Conservation (phyloP, 1,139 yeast genomes). For the Candida tetrigidarum region DNA sequence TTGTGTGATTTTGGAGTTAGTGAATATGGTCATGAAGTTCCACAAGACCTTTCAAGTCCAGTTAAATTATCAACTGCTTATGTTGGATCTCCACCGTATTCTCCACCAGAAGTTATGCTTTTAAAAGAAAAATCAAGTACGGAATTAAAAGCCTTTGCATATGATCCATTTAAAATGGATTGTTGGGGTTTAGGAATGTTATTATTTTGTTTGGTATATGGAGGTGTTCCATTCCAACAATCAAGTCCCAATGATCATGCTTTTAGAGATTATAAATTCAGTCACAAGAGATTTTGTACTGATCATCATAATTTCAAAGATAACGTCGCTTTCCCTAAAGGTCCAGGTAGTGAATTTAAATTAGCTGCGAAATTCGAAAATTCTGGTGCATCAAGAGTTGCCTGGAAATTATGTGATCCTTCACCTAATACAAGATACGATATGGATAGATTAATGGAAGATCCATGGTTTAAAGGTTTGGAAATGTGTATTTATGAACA, state of each 20-base stretch:
- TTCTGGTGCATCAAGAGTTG: conserved; percentile 65
- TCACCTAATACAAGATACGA: conserved; percentile 55
- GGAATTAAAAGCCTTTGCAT: conserved; percentile 49
- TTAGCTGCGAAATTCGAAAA: conserved; percentile 64
- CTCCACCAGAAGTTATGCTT: conserved; percentile 75
- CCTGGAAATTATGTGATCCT: conserved; percentile 79
- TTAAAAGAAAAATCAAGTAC: conserved; percentile 43
- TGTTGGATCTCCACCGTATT: conserved; percentile 82
- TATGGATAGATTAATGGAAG: conserved; percentile 55
- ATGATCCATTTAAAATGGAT: conserved; percentile 73
- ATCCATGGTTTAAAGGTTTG: conserved; percentile 65
- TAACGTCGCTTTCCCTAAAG: conserved; percentile 41
- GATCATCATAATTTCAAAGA: conserved; percentile 60
- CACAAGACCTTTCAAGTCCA: conserved; percentile 54
- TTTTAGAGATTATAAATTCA: conserved; percentile 59
- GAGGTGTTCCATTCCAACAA: conserved; percentile 62
- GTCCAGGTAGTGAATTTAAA: conserved; percentile 71
- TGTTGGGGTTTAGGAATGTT: conserved; percentile 74
- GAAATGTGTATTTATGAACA: conserved; percentile 66
- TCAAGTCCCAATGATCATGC: conserved; percentile 56
- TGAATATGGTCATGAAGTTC: conserved; percentile 61
- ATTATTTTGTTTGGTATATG: conserved; percentile 61
- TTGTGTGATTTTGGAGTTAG: conserved; percentile 81
- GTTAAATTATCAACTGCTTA: conserved; percentile 49
- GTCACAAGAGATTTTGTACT: conserved; percentile 52